Evolutionary conservation across 305 asterid species (phyloP), one percentile per base, ranked within the genome.

Genomic region (Lippia alba): DNA sequence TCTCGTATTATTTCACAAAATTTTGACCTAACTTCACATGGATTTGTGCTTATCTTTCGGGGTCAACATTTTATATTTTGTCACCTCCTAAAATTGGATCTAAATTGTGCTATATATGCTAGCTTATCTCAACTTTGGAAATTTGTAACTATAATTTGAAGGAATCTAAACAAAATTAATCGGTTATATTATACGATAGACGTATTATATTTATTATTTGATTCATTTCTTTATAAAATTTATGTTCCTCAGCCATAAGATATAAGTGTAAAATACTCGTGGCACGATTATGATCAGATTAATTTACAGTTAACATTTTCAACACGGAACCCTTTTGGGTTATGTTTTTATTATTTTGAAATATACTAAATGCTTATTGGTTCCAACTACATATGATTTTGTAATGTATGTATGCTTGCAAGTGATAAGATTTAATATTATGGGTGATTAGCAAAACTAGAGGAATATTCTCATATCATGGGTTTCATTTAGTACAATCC

Each of bases 11-110:
- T 48, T 68, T 68, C 58, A 8, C 45, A 9, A 39, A 24, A 16
- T 50, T 34, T 64, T 66, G 61, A 64, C 74, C 68, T 59, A 62
- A 39, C 64, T 24, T 61, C 70, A 61, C 73, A 33, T 64, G 72
- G 19, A 56, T 78, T 66, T 41, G 71, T 44, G 49, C 73, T 40
- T 53, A 17, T 67, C 63, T 61, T 45, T 40, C 50, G 45, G 66
- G 67, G 63, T 62, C 78, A 63, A 58, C 41, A 36, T 36, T 36
- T 36, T 36, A 36, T 36, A 36, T 36, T 8, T 4, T 0, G 41
- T 36, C 41, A 36, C 41, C 41, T 36, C 41, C 41, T 36, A 36
- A 36, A 36, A 36, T 36, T 4, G 41, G 8, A 36, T 36, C 41
- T 36, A 36, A 4, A 36, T 36, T 36, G 41, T 36, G 41, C 8